Base-by-base conservation (phyloP, 2,329 filamentous ascomycete genomes). In the Diaporthe sp. region DNA sequence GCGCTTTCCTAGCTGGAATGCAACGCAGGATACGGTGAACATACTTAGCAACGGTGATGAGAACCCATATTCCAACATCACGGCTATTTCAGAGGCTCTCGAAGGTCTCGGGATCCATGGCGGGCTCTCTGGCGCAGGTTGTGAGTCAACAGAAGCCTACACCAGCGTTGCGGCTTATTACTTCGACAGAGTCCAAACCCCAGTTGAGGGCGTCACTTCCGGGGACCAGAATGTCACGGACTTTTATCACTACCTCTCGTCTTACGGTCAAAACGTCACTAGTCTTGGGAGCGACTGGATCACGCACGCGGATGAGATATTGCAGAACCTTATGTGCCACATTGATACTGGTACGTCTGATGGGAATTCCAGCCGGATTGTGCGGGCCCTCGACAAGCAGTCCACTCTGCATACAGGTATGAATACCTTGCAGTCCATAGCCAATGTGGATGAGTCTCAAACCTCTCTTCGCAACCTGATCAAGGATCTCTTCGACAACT, bases 291-390 rank as follows among this genome's bases (percentile, higher is more conserved):
- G 3, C 15, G 17, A 30, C 19, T 72, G 58, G 70, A 66, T 72
- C 33, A 33, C 50, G 13, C 57, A 66, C 28, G 35, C 38, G 30
- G 70, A 72, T 17, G 28, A 55, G 25, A 47, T 54, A 12, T 22
- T 72, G 13, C 70, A 72, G 47, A 55, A 45, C 15, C 58, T 72
- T 12, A 42, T 35, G 8, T 72, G 70, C 35, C 61, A 72, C 19
- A 50, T 66, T 12, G 40, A 55, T 35, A 57, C 30, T 17, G 28
- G 33, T 33, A 58, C 22, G 38, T 28, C 28, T 42, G 58, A 61
- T 28, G 38, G 58, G 8, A 61, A 19, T 12, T 61, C 58, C 38
- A 52, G 42, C 12, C 8, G 35, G 33, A 17, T 72, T 15, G 47
- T 47, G 47, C 70, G 47, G 4, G 42, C 70, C 1, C 30, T 72